Percentiles rank a stretch among this genome's conserved stretches.
phyloP scores from a whole-genome alignment of 768 basidiomycete species.

The Lactarius trivialis region DNA sequence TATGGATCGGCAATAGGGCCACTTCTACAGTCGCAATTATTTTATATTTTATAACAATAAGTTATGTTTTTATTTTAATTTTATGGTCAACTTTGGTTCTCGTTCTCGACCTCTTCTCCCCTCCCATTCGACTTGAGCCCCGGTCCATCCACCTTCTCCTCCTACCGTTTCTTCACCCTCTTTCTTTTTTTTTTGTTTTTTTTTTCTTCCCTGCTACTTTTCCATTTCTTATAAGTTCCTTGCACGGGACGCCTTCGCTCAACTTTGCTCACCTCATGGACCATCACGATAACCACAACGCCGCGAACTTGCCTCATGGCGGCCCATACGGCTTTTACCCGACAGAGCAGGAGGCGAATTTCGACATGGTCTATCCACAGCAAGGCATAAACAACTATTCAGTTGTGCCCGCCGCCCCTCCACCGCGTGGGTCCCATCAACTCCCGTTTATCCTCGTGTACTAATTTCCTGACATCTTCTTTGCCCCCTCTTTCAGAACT shows the following conservation, averaged over 20 bases:
- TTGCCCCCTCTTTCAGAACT: conserved; percentile 54
- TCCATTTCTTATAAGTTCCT: conserved; percentile 19
- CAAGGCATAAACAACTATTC: conserved; percentile 52
- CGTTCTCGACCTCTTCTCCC: neutral
- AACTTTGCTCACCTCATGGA: conserved; percentile 27
- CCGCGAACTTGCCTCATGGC: conserved; percentile 25
- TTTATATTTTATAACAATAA: neutral
- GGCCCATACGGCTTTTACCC: conserved; percentile 33
- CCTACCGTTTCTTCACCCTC: conserved; percentile 29
- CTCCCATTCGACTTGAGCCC: conserved; percentile 6
- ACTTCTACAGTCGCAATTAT: neutral
- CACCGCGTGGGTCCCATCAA: conserved; percentile 61
- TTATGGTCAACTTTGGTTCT: neutral
- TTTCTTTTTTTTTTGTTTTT: conserved; percentile 31
- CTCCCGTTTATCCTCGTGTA: conserved; percentile 45
- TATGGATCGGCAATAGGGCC: neutral
- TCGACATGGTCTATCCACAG: conserved; percentile 33
- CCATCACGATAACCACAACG: conserved; percentile 28
- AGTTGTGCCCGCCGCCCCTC: conserved; percentile 46
- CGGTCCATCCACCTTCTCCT: conserved; percentile 1
- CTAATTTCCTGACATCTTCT: conserved; percentile 45
- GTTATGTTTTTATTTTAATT: neutral
- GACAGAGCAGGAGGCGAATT: conserved; percentile 30
- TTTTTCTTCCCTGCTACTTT: conserved; percentile 31
- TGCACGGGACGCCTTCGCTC: conserved; percentile 23